A percentile compares a stretch with the other conserved stretches of the same genome.
phyloP scores from a whole-genome alignment of 2,329 filamentous ascomycete genomes.

The Alternaria infectoria region DNA sequence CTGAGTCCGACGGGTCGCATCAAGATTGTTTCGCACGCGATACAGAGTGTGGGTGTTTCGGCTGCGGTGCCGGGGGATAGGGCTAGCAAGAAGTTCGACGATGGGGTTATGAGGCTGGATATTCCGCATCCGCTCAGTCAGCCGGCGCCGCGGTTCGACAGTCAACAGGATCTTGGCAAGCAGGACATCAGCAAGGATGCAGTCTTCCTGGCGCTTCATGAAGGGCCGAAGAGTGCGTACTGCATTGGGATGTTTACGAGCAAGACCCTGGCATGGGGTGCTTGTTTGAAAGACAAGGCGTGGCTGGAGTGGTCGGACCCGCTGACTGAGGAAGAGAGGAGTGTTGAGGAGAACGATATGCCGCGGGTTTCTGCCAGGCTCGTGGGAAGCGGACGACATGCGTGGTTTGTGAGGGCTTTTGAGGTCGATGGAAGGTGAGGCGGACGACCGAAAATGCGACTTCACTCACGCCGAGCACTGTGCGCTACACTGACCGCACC shows the following conservation, averaged over 20 bases:
- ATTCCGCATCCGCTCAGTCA: constrained; percentile 30
- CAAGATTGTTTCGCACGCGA: constrained; percentile 21
- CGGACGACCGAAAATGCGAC: too few relatives aligned
- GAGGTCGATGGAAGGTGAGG: constrained; percentile 1
- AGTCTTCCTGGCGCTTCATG: constrained; percentile 26
- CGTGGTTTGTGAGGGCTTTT: constrained; percentile 19
- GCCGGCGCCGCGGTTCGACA: constrained; percentile 1
- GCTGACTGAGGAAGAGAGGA: constrained; percentile 21
- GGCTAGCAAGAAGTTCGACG: constrained; percentile 6
- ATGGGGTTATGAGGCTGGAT: constrained; percentile 21
- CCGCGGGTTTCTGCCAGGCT: constrained; percentile 22
- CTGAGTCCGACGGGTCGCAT: constrained; percentile 29
- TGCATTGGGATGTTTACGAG: constrained; percentile 26
- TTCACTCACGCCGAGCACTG: too few relatives aligned
- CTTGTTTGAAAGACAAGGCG: constrained; percentile 32
- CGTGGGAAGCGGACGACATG: constrained; percentile 19
- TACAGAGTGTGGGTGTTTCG: constrained; percentile 21
- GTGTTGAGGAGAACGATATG: constrained; percentile 13
- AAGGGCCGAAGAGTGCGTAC: constrained; percentile 18
- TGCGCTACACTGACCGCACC: background rate
- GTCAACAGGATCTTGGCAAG: constrained; percentile 4
- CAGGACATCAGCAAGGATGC: background rate
- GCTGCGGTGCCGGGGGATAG: constrained; percentile 11
- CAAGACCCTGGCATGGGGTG: constrained; percentile 29
- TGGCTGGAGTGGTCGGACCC: constrained; percentile 15